Conservation (phyloP, 495 filamentous ascomycete species). For the Sabuloglossum arenarium region DNA sequence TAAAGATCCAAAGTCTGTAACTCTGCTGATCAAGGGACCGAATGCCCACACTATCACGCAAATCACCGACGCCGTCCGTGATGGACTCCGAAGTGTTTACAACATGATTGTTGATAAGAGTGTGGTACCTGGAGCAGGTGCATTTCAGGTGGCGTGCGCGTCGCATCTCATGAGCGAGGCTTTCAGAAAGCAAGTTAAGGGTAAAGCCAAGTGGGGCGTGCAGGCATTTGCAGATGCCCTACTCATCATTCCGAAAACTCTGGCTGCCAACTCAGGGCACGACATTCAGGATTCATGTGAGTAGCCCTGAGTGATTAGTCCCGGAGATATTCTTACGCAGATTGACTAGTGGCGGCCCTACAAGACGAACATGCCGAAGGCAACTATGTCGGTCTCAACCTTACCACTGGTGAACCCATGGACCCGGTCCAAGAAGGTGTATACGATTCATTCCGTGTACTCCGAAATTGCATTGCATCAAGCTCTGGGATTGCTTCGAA, state of each 20-base stretch:
- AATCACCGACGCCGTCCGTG: constrained; percentile 91
- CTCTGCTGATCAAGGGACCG: constrained; percentile 90
- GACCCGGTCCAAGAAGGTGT: constrained; percentile 86
- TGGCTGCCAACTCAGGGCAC: constrained; percentile 88
- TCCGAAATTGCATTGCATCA: constrained; percentile 82
- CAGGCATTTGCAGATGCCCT: constrained; percentile 87
- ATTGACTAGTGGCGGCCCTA: constrained; percentile 45
- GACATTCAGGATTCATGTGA: constrained; percentile 85
- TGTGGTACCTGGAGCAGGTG: constrained; percentile 85
- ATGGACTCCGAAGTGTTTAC: constrained; percentile 86
- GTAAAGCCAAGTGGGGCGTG: constrained; percentile 91
- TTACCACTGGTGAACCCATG: constrained; percentile 78
- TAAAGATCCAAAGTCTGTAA: constrained; percentile 98
- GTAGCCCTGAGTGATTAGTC: constrained; percentile 15
- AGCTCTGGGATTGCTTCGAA: constrained; percentile 91
- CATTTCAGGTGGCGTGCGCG: constrained; percentile 89
- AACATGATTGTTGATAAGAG: constrained; percentile 96
- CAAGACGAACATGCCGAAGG: constrained; percentile 74
- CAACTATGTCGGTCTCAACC: constrained; percentile 67
- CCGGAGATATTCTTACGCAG: constrained; percentile 3
- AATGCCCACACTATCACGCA: constrained; percentile 93
- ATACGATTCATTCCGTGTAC: constrained; percentile 87
- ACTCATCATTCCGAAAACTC: constrained; percentile 85
- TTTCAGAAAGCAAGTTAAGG: constrained; percentile 77
- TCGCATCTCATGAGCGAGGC: constrained; percentile 66